A percentile compares a stretch with the other conserved stretches of the same genome.
Evolutionary conservation across 257 asterid species (phyloP).

Genomic region (Salvia rosmarinus): DNA sequence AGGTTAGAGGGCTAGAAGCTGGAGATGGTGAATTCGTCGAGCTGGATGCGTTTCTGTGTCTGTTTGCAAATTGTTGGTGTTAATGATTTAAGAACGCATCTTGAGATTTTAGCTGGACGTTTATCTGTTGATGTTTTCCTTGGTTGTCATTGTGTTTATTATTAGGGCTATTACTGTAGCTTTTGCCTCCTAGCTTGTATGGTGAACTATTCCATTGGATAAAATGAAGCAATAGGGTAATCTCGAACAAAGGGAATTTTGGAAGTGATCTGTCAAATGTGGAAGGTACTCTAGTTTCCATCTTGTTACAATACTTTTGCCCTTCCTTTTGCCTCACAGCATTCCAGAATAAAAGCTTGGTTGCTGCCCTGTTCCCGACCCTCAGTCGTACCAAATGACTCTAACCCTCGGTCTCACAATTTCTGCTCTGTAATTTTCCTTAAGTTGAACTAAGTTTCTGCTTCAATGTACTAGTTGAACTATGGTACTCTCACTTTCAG

Average conservation of each 20-base stretch:
- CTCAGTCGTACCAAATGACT: not conserved
- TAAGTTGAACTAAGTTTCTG: not conserved
- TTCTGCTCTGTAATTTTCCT: not conserved
- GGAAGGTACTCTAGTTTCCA: not conserved
- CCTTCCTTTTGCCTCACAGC: not conserved
- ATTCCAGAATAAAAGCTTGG: not conserved
- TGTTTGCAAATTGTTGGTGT: conserved; percentile 9
- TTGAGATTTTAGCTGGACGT: conserved; percentile 12
- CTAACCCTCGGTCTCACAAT: not conserved
- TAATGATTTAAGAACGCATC: conserved; percentile 4
- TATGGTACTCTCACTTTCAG: not conserved
- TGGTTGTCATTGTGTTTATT: not conserved
- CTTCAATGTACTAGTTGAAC: not conserved
- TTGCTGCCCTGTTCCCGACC: not conserved
- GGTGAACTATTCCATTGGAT: not conserved
- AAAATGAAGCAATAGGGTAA: not conserved
- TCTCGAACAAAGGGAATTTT: not conserved
- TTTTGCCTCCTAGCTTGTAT: conserved; percentile 15
- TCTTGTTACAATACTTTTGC: not conserved
- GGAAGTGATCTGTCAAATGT: not conserved
- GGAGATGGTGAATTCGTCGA: conserved; percentile 16
- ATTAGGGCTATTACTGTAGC: not conserved
- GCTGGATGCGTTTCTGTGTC: conserved; percentile 3
- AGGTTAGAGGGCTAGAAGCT: conserved; percentile 30
- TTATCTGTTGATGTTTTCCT: not conserved